Base-by-base conservation (phyloP, 1,284 basidiomycete genomes). In the Hypsizygus ulmarius region DNA sequence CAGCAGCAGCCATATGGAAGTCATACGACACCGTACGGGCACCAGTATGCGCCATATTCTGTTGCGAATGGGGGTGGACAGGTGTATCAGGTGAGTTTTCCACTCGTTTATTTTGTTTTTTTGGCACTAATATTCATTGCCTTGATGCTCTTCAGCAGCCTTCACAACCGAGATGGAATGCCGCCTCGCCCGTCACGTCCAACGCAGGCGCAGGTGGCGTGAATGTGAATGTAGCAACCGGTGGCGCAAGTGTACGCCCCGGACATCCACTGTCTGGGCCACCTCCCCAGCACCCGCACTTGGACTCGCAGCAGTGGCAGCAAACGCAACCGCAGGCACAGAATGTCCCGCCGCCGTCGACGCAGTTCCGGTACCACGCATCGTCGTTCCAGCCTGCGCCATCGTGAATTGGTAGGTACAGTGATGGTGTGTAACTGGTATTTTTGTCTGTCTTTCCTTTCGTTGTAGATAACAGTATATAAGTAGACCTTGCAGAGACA, bases 1-100 rank as follows among this genome's bases (percentile, higher is more conserved):
- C 28, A 49, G n/a, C 15, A 43, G 16, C 54, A 56, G 37, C 45
- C 46, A 6, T 35, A 48, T 8, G 52, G 50, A 11, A 42, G 46
- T 10, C 48, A 53, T 45, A 54, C 54, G 2, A 52, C 56, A 25
- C 52, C 54, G 3, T 56, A 58, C 36, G 54, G 54, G n/a, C 42
- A 37, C 32, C 45, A 45, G 9, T 56, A 52, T 25, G 37, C 46
- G 15, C 50, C 50, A 27, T 45, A 47, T 29, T 27, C 55, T 9
- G 15, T 33, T 1, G 39, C 51, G 50, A 57, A 55, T 33, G 51
- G 56, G 12, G 45, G 47, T 18, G 25, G 41, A 5, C 56, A 57
- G 34, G 15, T 39, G 7, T 55, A 50, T 45, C 56, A 54, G 48
- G 56, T 56, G 7, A 33, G 52, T 43, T 27, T 10, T 15, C 29